A percentile compares a stretch with the other conserved stretches of the same genome.
phyloP scores from a whole-genome alignment of 495 filamentous ascomycete genomes.

The Podospora didyma region DNA sequence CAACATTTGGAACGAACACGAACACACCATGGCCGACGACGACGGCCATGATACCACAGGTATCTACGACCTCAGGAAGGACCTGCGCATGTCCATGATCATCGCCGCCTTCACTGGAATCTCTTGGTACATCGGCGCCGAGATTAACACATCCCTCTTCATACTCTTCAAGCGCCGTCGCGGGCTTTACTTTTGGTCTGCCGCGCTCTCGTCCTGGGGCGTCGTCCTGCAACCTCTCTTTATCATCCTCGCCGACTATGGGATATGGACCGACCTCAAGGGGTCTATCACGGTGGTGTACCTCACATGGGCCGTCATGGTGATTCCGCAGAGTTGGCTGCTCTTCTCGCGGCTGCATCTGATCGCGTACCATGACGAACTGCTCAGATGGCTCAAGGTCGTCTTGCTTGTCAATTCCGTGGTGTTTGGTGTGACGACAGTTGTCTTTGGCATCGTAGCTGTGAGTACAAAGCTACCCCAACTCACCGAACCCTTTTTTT shows the following conservation, averaged over 20 bases:
- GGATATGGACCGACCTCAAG: slow-evolving; percentile 18
- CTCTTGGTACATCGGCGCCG: slow-evolving; percentile 44
- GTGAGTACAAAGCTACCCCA: slow-evolving; percentile 12
- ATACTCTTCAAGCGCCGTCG: slow-evolving; percentile 50
- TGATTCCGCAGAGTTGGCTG: slow-evolving; percentile 28
- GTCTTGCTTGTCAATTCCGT: slow-evolving; percentile 23
- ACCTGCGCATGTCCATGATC: slow-evolving; percentile 24
- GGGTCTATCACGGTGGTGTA: slow-evolving; percentile 29
- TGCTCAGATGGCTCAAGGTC: slow-evolving; percentile 19
- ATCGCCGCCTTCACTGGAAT: slow-evolving; percentile 53
- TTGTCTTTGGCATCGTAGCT: slow-evolving; percentile 29
- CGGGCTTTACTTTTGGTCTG: slow-evolving; percentile 57
- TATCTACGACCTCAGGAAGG: slow-evolving; percentile 9
- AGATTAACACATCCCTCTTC: slow-evolving; percentile 52
- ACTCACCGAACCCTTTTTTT: background rate
- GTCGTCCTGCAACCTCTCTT: slow-evolving; percentile 34
- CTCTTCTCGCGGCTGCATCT: slow-evolving; percentile 42
- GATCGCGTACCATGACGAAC: slow-evolving; percentile 21
- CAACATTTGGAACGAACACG: no score
- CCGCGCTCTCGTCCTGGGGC: slow-evolving; percentile 46
- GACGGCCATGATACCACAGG: background rate
- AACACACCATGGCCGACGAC: background rate
- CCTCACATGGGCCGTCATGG: slow-evolving; percentile 32
- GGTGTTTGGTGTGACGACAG: slow-evolving; percentile 25
- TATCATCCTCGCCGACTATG: slow-evolving; percentile 34